These are phyloP conservation scores for Trapa bicornis DNA, from an alignment of 345 rosid species.

Conservation along the genomic window DNA sequence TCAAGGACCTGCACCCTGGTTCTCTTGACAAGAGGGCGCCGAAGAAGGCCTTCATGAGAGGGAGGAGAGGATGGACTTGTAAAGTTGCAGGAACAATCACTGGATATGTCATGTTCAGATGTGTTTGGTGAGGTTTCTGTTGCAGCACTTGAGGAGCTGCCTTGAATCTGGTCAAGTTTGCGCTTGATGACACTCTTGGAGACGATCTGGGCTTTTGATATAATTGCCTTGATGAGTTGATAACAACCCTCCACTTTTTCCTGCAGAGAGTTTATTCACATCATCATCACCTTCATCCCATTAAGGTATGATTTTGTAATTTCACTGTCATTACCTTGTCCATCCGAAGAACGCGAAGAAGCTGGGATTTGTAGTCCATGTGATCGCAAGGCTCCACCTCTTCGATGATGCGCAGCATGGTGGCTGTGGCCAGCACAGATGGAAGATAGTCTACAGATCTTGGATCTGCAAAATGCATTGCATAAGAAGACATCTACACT, in stretches of 20 bases:
- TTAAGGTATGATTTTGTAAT: no score
- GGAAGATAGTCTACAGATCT: slow-evolving; percentile 58
- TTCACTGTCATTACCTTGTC: slow-evolving; percentile 28
- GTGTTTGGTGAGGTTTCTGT: slow-evolving; percentile 28
- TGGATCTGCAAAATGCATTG: slow-evolving; percentile 27
- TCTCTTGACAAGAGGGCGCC: neutral
- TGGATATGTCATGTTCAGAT: slow-evolving; percentile 10
- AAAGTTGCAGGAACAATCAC: neutral
- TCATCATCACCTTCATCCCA: no score
- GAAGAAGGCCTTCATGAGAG: neutral
- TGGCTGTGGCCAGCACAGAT: slow-evolving; percentile 71
- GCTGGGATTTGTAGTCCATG: slow-evolving; percentile 38
- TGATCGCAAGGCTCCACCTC: slow-evolving; percentile 40
- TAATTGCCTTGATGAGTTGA: slow-evolving; percentile 27
- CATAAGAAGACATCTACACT: no score
- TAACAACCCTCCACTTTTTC: slow-evolving; percentile 44
- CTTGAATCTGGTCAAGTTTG: slow-evolving; percentile 17
- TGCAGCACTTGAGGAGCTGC: slow-evolving; percentile 52
- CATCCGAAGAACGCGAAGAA: slow-evolving; percentile 41
- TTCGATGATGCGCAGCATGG: slow-evolving; percentile 62
- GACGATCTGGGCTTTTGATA: slow-evolving; percentile 11
- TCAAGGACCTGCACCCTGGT: neutral
- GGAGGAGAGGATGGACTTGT: no score
- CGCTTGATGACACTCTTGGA: slow-evolving; percentile 30
- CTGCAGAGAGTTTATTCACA: slow-evolving; percentile 22